Conservation (phyloP, 768 basidiomycete species). For the Suillus clintonianus region DNA sequence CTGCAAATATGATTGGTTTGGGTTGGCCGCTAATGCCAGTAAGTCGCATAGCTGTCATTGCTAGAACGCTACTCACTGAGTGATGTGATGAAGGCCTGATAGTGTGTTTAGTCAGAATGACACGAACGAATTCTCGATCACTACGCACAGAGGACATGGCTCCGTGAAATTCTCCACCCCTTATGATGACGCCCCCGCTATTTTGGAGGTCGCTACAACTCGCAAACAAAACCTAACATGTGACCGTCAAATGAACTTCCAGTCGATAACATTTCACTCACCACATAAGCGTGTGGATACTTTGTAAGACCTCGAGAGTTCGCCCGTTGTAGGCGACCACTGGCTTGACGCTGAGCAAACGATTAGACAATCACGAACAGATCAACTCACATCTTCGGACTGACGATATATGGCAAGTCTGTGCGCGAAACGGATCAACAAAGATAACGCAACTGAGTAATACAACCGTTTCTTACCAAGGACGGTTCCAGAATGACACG, state of each 20-base stretch:
- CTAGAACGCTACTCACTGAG: not conserved
- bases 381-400: not conserved
- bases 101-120: not conserved
- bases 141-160: conserved; percentile 2
- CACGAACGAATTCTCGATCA: too few species aligned
- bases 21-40: not conserved
- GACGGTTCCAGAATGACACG: conserved; percentile 3
- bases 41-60: not conserved
- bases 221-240: not conserved
- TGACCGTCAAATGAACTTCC: not conserved
- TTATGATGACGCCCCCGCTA: not conserved
- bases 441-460: not conserved
- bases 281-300: not conserved
- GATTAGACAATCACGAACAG: not conserved
- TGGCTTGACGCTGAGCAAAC: not conserved
- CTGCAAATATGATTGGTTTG: not conserved
- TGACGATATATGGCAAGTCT: conserved; percentile 30
- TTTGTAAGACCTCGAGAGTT: not conserved
- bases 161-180: conserved; percentile 2
- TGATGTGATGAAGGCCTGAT: conserved; percentile 1
- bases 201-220: not conserved
- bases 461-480: not conserved
- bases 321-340: not conserved
- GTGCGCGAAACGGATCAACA: not conserved
- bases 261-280: not conserved